Evolutionary conservation across 495 filamentous ascomycete species (phyloP).

Genomic region (Wilcoxina mikolae): DNA sequence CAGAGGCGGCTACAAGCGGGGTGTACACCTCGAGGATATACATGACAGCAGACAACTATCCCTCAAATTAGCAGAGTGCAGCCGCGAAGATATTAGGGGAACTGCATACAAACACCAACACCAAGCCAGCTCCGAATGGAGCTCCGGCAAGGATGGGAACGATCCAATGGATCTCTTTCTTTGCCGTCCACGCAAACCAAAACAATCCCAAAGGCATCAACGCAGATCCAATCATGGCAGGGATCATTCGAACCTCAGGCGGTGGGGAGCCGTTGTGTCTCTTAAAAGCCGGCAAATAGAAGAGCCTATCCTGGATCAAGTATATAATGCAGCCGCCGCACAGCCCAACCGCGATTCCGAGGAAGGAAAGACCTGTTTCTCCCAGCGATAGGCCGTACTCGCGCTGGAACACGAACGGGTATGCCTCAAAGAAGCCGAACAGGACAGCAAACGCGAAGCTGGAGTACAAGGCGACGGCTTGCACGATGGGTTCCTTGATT

Average conservation of each 20-base stretch:
- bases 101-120: slow-evolving; percentile 23
- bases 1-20: slow-evolving; percentile 36
- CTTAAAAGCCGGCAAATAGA: slow-evolving; percentile 23
- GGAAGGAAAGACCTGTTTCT: slow-evolving; percentile 43
- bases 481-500: slow-evolving; percentile 49
- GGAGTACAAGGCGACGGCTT: slow-evolving; percentile 45
- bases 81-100: background rate
- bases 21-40: slow-evolving; percentile 28
- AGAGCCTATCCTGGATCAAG: slow-evolving; percentile 24
- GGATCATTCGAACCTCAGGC: slow-evolving; percentile 44
- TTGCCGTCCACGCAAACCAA: slow-evolving; percentile 38
- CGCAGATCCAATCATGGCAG: slow-evolving; percentile 46
- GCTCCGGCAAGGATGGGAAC: slow-evolving; percentile 39
- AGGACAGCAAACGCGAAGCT: slow-evolving; percentile 50
- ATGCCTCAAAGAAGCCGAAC: slow-evolving; percentile 51
- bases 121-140: slow-evolving; percentile 39
- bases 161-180: slow-evolving; percentile 30
- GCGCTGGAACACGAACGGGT: slow-evolving; percentile 39
- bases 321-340: slow-evolving; percentile 31
- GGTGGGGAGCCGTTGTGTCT: slow-evolving; percentile 22
- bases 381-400: slow-evolving; percentile 39
- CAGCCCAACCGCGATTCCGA: slow-evolving; percentile 44
- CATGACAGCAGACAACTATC: slow-evolving; percentile 26
- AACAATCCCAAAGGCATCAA: slow-evolving; percentile 38
- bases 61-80: background rate